Base-by-base conservation (phyloP, 495 filamentous ascomycete species). In the Neurospora sp. region DNA sequence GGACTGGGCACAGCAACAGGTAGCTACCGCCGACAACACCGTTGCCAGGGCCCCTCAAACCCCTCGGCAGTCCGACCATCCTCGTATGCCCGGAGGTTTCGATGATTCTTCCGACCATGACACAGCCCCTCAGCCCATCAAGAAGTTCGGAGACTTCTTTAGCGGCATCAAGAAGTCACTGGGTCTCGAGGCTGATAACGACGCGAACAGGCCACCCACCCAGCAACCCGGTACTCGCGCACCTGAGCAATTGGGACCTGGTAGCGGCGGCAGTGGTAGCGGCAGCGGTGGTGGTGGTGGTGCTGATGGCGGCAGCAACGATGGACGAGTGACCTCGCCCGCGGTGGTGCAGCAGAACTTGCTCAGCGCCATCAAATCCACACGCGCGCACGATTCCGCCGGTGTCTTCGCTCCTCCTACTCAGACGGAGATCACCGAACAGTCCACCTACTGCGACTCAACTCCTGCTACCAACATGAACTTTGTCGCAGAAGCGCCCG, bases 391-490 rank as follows among this genome's bases (percentile, higher is more conserved):
- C 81, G 90, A 93, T 74, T 92, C 92, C 4, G 85, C 88, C 8
- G 82, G 82, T 39, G 77, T 97, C 45, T 94, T 91, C 80, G 87
- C 88, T 39, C 89, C 88, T 3, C 93, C 94, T 0, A 81, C 88
- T 42, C 91, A 91, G 22, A 90, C 89, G 68, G 84, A 89, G 41
- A 90, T 98, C 75, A 91, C 92, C 76, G 94, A 98, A 80, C 91
- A 92, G 69, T 88, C 90, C 68, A 92, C 93, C 0, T 98, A 98
- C 84, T 99, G 96, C 80, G 95, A 97, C 82, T 83, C 90, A 72
- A 91, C 85, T 61, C 90, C 92, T 22, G 90, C 88, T n/a, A 90
- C 94, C 70, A 91, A 98, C 81, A 88, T 99, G 44, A 84, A 84
- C 40, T 92, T 91, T 79, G 86, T 90, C 65, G 93, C 91, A 35